Evolutionary conservation across 768 basidiomycete genomes (phyloP).

Genomic region (Podaxis sp.): DNA sequence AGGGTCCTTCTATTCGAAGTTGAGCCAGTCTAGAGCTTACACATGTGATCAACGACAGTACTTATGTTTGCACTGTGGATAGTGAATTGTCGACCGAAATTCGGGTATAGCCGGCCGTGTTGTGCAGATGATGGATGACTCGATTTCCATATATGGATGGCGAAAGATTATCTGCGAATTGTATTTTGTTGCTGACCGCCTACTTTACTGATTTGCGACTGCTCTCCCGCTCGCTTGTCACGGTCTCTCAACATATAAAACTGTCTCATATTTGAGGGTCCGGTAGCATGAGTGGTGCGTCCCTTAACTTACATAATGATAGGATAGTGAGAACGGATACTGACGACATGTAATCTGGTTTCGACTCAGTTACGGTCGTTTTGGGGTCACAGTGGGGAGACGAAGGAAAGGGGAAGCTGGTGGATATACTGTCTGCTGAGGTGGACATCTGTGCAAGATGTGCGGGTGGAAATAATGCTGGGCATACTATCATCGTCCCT

Average conservation of each 20-base stretch:
- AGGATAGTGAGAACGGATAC: background rate
- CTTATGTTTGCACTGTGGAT: too few species aligned
- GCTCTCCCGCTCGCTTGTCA: background rate
- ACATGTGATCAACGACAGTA: too few species aligned
- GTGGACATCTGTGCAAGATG: conserved; percentile 93
- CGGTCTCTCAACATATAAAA: background rate
- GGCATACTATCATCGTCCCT: conserved; percentile 94
- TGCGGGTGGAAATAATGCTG: conserved; percentile 98
- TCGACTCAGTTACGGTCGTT: conserved; percentile 58
- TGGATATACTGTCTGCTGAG: conserved; percentile 90
- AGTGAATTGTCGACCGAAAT: too few species aligned
- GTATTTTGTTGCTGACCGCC: background rate
- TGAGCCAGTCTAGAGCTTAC: conserved; percentile 47
- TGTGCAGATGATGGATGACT: background rate
- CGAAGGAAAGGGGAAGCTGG: conserved; percentile 94
- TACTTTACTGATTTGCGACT: background rate
- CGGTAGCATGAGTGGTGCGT: background rate
- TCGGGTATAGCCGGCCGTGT: too few species aligned
- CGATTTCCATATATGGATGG: background rate
- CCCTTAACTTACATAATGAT: background rate
- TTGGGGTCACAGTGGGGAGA: conserved; percentile 92
- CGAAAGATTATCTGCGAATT: background rate
- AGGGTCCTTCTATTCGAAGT: conserved; percentile 60
- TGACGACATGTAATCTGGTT: background rate
- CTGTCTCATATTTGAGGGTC: background rate